phyloP scores from a whole-genome alignment of 495 filamentous ascomycete genomes.

The Peziza echinospora region DNA sequence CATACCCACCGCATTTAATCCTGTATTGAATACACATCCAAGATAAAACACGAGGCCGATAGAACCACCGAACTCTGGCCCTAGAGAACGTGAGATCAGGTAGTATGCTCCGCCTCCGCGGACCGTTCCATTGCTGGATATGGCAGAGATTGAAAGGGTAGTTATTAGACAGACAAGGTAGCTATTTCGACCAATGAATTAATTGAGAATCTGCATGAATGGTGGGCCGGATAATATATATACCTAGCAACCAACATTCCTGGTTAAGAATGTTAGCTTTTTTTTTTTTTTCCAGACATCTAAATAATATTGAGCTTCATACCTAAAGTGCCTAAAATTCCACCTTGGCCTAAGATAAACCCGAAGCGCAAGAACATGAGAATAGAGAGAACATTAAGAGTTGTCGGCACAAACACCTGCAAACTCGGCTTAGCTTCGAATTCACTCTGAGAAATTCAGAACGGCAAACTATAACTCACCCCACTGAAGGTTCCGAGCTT shows the following conservation, averaged over 20 bases:
- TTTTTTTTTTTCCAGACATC: no score
- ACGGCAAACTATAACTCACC: slow-evolving; percentile 7
- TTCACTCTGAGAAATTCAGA: background rate
- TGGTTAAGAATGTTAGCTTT: slow-evolving; percentile 17
- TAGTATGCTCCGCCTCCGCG: slow-evolving; percentile 78
- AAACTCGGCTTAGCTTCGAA: background rate
- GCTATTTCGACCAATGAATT: slow-evolving; percentile 3
- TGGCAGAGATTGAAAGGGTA: slow-evolving; percentile 67
- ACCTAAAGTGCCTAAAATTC: slow-evolving; percentile 64
- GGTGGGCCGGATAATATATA: background rate
- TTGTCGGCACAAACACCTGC: slow-evolving; percentile 62
- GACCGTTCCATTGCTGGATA: slow-evolving; percentile 77
- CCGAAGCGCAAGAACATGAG: slow-evolving; percentile 46
- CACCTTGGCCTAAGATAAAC: slow-evolving; percentile 38
- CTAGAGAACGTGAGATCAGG: slow-evolving; percentile 65
- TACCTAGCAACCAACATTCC: slow-evolving; percentile 47
- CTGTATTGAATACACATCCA: slow-evolving; percentile 66
- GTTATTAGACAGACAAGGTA: slow-evolving; percentile 65
- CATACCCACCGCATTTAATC: slow-evolving; percentile 72
- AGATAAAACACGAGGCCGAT: slow-evolving; percentile 82
- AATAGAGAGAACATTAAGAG: slow-evolving; percentile 75
- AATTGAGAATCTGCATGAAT: no score
- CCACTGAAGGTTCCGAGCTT: slow-evolving; percentile 19
- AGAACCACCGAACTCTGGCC: slow-evolving; percentile 77
- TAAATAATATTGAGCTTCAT: slow-evolving; percentile 10